These are phyloP conservation scores for Pseudogymnoascus sp. DNA, from an alignment of 2,329 filamentous ascomycete genomes.

Conservation along the genomic window DNA sequence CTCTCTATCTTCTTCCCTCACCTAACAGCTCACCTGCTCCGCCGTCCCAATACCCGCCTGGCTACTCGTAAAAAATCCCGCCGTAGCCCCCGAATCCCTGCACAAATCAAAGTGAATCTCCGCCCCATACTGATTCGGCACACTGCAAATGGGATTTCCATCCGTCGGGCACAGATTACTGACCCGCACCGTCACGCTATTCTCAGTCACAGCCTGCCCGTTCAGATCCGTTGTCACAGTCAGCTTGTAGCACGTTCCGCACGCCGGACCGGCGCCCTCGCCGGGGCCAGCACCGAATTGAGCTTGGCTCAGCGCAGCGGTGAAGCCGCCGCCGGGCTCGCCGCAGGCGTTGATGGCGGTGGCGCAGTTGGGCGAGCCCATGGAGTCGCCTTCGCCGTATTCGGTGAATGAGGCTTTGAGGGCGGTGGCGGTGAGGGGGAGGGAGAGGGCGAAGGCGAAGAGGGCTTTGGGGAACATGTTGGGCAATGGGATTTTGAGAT, in stretches of 20 bases:
- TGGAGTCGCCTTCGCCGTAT: constrained; percentile 3
- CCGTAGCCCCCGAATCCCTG: neutral
- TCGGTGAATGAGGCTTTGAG: constrained; percentile 12
- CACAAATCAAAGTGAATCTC: constrained; percentile 3
- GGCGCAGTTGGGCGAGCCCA: constrained; percentile 10
- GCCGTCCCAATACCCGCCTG: neutral
- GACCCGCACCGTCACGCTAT: neutral
- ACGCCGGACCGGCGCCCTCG: constrained; percentile 10
- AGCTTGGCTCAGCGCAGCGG: constrained; percentile 10
- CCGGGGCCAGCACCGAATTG: constrained; percentile 13
- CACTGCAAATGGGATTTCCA: neutral
- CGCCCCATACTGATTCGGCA: neutral
- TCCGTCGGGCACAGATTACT: neutral
- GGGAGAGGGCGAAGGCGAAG: neutral
- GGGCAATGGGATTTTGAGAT: neutral
- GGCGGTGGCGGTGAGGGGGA: neutral
- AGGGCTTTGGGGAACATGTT: neutral
- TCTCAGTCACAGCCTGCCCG: neutral
- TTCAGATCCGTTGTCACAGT: constrained; percentile 13
- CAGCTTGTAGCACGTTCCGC: constrained; percentile 12
- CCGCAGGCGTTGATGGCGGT: constrained; percentile 16
- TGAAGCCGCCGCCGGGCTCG: constrained; percentile 12
- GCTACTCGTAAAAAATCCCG: neutral
- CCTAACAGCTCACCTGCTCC: neutral
- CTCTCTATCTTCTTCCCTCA: neutral